These are phyloP conservation scores for Erodium trifolium DNA, from an alignment of 441 rosid genomes.

Conservation along the genomic window DNA sequence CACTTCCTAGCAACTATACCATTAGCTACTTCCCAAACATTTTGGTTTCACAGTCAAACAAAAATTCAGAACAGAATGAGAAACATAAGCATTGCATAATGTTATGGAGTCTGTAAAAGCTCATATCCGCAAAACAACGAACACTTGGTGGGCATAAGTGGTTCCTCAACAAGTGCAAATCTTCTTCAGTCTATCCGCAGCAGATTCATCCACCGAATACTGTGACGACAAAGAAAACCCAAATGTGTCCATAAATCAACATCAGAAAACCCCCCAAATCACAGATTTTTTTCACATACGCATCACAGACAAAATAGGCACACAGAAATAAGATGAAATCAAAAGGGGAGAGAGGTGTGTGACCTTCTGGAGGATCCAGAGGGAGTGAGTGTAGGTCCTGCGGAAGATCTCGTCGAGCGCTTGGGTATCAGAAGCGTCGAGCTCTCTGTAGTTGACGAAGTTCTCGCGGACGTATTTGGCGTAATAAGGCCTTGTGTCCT, in stretches of 20 bases:
- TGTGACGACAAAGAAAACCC: conserved; percentile 19
- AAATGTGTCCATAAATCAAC: conserved; percentile 7
- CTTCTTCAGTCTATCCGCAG: conserved; percentile 47
- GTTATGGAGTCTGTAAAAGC: background rate
- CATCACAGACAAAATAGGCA: background rate
- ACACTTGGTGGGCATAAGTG: conserved; percentile 24
- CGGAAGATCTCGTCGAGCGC: conserved; percentile 70
- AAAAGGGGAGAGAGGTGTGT: background rate
- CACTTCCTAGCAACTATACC: background rate
- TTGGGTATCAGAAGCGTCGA: conserved; percentile 41
- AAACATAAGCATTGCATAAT: background rate
- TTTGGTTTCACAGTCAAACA: background rate
- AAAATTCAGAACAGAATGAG: background rate
- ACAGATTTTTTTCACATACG: background rate
- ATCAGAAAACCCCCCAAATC: background rate
- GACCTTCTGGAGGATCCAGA: conserved; percentile 89
- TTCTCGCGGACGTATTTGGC: conserved; percentile 60
- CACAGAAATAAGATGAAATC: too few species aligned
- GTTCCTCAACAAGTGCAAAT: conserved; percentile 31
- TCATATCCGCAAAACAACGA: conserved; percentile 26
- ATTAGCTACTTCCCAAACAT: background rate
- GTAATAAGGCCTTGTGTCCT: conserved; percentile 72
- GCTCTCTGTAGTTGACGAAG: conserved; percentile 72
- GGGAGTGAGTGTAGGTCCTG: conserved; percentile 70
- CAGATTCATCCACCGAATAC: conserved; percentile 76